Percentiles rank a stretch among this genome's conserved stretches.
phyloP scores from a whole-genome alignment of 495 filamentous ascomycete species.

The Hypoxylon intermedium region DNA sequence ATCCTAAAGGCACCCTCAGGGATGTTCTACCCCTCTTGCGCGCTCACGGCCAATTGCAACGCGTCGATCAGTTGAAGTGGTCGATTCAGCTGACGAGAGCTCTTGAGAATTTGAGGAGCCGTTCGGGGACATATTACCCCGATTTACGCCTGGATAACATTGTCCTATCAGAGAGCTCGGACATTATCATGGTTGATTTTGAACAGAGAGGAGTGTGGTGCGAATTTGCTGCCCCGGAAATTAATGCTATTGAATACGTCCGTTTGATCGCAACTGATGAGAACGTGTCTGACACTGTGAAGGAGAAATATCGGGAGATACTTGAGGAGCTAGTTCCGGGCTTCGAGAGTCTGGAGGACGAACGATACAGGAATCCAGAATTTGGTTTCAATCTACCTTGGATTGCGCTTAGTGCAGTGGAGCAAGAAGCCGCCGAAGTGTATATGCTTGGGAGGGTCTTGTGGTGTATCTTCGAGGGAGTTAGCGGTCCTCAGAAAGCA shows the following conservation, averaged over 20 bases:
- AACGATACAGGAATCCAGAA: slow-evolving; percentile 46
- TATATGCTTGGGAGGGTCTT: slow-evolving; percentile 60
- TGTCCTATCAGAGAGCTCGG: slow-evolving; percentile 47
- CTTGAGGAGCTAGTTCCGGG: slow-evolving; percentile 48
- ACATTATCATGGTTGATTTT: slow-evolving; percentile 59
- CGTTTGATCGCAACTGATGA: slow-evolving; percentile 49
- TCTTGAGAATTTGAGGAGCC: slow-evolving; percentile 47
- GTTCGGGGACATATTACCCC: slow-evolving; percentile 53
- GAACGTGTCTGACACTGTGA: slow-evolving; percentile 41
- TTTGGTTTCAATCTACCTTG: slow-evolving; percentile 56
- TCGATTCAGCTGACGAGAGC: slow-evolving; percentile 53
- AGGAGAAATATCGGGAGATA: slow-evolving; percentile 43
- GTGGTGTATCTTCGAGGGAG: slow-evolving; percentile 62
- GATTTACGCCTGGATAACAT: slow-evolving; percentile 60
- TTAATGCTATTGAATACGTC: slow-evolving; percentile 56
- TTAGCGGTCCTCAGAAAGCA: slow-evolving; percentile 53
- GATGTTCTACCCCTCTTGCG: slow-evolving; percentile 52
- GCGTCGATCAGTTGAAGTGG: slow-evolving; percentile 52
- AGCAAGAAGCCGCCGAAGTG: slow-evolving; percentile 58
- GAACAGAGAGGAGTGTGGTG: slow-evolving; percentile 61
- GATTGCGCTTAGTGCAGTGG: slow-evolving; percentile 49
- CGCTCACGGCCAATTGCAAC: slow-evolving; percentile 44
- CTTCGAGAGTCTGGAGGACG: slow-evolving; percentile 47
- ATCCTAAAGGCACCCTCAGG: slow-evolving; percentile 51
- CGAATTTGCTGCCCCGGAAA: slow-evolving; percentile 58